Evolutionary conservation across 2,329 filamentous ascomycete genomes (phyloP).

Genomic region (Aurifilum marmelostoma): DNA sequence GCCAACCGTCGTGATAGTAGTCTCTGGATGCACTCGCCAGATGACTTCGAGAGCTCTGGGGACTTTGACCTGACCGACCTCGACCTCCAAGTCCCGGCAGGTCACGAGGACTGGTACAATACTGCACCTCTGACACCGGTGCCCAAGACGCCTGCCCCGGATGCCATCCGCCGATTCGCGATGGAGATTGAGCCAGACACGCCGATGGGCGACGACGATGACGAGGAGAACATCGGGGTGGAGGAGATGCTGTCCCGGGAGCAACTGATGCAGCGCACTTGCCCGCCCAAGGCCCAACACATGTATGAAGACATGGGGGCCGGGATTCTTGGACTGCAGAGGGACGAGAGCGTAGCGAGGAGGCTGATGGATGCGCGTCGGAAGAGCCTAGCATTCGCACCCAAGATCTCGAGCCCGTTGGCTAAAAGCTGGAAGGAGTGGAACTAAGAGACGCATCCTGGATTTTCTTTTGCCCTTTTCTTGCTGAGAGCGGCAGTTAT

Average conservation of each 20-base stretch:
- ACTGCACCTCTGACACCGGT: constrained; percentile 55
- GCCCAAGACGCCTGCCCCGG: constrained; percentile 61
- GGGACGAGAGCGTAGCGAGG: constrained; percentile 61
- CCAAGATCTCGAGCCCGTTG: constrained; percentile 74
- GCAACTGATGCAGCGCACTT: constrained; percentile 54
- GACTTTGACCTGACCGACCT: constrained; percentile 41
- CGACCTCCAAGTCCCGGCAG: constrained; percentile 43
- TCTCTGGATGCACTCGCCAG: constrained; percentile 59
- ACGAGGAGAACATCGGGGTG: constrained; percentile 33
- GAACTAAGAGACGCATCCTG: constrained; percentile 38
- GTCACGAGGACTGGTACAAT: constrained; percentile 42
- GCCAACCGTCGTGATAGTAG: constrained; percentile 56
- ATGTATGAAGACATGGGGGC: constrained; percentile 45
- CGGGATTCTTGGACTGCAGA: constrained; percentile 51
- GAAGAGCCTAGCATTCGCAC: constrained; percentile 78
- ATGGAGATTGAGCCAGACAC: constrained; percentile 53
- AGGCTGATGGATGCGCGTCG: constrained; percentile 72
- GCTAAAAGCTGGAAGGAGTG: constrained; percentile 52
- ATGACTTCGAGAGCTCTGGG: constrained; percentile 43
- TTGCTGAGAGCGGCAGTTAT: neutral
- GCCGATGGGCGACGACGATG: constrained; percentile 41
- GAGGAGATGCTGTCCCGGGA: constrained; percentile 40
- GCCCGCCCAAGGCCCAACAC: constrained; percentile 53
- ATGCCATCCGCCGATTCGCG: constrained; percentile 56
- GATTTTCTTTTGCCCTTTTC: neutral